Base-by-base conservation (phyloP, 768 basidiomycete genomes). In the Hortiboletus campestris region DNA sequence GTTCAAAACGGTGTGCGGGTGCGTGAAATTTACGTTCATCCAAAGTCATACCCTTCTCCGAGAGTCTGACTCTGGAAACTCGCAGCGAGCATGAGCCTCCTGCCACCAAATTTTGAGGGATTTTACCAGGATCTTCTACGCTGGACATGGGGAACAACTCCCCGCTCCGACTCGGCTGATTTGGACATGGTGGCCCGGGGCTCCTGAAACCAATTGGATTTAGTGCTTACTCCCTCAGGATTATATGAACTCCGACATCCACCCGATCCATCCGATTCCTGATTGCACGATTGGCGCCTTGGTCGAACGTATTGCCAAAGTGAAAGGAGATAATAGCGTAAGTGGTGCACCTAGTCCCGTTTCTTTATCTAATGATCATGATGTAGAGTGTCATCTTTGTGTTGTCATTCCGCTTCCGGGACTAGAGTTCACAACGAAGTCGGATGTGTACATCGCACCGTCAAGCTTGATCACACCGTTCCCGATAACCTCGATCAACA, bases 281-380 rank as follows among this genome's bases (percentile, higher is more conserved):
- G 79, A 80, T 63, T 71, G 76, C 31, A 77, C 77, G 4, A 66
- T 80, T 1, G 72, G 71, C 14, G 60, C 62, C 0, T 59, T 76
- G 53, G 60, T 80, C 16, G 71, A 73, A 46, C 64, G 68, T 16
- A 59, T 80, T 0, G 72, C 79, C 12, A 65, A 63, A 28, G 49
- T 40, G 20, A 75, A 72, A 51, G 79, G 79, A 8, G 70, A 76
- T 59, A 80, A 79, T 52, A 77, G 79, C 19, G 78, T 76, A 41
- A 35, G 78, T 58, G 46, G 1, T 8, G 36, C 20, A 20, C 5
- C 38, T 14, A 22, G 17, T 35, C 4, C 16, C 1, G 2, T 46
- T 31, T 19, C 25, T 20, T 38, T 19, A 8, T 41, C n/a, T 31
- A 2, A 35, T 51, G 31, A 54, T 52, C 11, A 45, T 29, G 20